phyloP scores from a whole-genome alignment of 768 basidiomycete genomes.

The Exidia glandulosa region DNA sequence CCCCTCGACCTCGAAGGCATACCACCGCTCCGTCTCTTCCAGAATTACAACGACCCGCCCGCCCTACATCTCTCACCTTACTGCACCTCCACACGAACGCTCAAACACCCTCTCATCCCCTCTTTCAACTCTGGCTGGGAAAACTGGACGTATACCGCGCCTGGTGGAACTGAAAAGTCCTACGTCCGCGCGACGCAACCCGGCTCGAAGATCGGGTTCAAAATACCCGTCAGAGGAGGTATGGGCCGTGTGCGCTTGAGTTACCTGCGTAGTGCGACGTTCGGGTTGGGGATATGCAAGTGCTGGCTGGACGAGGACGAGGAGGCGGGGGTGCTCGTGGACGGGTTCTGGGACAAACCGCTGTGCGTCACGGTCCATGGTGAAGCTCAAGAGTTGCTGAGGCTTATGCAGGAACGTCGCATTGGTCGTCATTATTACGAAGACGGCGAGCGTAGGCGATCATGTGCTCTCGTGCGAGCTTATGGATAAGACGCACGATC shows the following conservation, averaged over 20 bases:
- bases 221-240: neutral
- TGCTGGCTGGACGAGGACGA: slow-evolving; percentile 7
- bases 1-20: slow-evolving; percentile 1
- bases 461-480: neutral
- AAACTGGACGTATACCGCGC: neutral
- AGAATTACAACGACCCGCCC: neutral
- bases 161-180: neutral
- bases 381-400: neutral
- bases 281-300: slow-evolving; percentile 2
- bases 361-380: neutral
- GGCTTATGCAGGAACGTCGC: neutral
- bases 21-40: neutral
- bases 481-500: neutral
- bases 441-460: neutral
- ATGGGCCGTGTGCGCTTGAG: slow-evolving; percentile 7
- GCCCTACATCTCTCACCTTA: neutral
- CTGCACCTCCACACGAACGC: slow-evolving; percentile 2
- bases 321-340: neutral
- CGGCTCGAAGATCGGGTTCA: slow-evolving; percentile 1
- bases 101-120: slow-evolving; percentile 4
- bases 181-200: slow-evolving; percentile 2
- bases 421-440: neutral
- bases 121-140: slow-evolving; percentile 5
- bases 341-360: slow-evolving; percentile 1
- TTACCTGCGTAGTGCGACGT: slow-evolving; percentile 3